Conservation (phyloP, 2,329 filamentous ascomycete genomes). For the Paracoccidioides lutzii region DNA sequence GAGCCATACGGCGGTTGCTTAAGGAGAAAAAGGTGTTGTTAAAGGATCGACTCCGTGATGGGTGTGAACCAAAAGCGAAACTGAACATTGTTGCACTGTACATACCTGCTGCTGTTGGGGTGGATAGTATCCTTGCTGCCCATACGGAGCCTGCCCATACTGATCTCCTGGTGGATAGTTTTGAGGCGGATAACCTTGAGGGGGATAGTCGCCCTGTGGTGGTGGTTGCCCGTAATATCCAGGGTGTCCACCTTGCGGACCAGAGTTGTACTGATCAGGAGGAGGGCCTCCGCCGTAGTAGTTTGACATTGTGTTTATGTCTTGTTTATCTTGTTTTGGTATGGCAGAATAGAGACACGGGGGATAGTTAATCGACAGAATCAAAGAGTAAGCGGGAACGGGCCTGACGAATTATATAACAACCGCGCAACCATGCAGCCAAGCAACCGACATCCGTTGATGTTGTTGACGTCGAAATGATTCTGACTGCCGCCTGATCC, state of each 20-base stretch:
- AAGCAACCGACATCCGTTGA: not conserved
- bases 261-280: conserved; percentile 3
- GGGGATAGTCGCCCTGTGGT: conserved; percentile 10
- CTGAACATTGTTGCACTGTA: not conserved
- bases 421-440: not conserved
- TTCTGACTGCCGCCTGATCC: not conserved
- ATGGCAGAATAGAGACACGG: too few relatives aligned
- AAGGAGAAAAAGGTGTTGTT: not conserved
- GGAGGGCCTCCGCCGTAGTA: conserved; percentile 11
- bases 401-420: too few relatives aligned
- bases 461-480: not conserved
- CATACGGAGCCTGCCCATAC: conserved; percentile 7
- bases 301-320: not conserved
- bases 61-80: not conserved
- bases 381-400: too few relatives aligned
- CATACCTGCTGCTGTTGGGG: conserved; percentile 15
- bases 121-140: conserved; percentile 13
- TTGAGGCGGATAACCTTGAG: conserved; percentile 11
- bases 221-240: conserved; percentile 3
- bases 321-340: not conserved
- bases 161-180: conserved; percentile 9
- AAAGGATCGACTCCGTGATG: not conserved
- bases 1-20: conserved; percentile 8
- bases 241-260: conserved; percentile 1
- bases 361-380: too few relatives aligned